Evolutionary conservation across 768 basidiomycete genomes (phyloP).

Genomic region (Cystobasidium tubakii): DNA sequence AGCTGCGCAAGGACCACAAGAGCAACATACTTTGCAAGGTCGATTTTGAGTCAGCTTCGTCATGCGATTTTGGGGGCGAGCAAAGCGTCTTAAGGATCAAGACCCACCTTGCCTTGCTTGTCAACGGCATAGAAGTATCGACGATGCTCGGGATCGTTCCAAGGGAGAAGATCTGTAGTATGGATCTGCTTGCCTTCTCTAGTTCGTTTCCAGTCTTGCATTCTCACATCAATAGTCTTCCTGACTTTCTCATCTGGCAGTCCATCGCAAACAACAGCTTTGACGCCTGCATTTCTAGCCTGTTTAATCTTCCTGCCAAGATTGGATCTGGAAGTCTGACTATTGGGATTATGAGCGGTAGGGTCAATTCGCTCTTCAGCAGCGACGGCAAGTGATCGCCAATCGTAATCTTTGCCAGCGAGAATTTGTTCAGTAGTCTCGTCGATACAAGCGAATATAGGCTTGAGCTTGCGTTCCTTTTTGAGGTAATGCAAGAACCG

Average conservation of each 20-base stretch:
- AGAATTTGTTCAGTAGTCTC: conserved; percentile 56
- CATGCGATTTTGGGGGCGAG: background rate
- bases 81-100: no score
- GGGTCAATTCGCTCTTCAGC: conserved; percentile 59
- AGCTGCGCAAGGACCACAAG: conserved; percentile 53
- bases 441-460: conserved; percentile 62
- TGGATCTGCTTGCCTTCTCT: conserved; percentile 60
- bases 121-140: conserved; percentile 58
- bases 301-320: conserved; percentile 61
- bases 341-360: conserved; percentile 54
- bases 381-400: conserved; percentile 62
- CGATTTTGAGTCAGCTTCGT: no score
- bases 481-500: conserved; percentile 54
- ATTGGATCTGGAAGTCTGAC: conserved; percentile 55
- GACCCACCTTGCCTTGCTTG: conserved; percentile 50
- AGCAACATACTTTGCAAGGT: conserved; percentile 47
- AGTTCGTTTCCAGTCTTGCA: conserved; percentile 56
- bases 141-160: conserved; percentile 56
- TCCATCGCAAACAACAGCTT: conserved; percentile 53
- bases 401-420: conserved; percentile 52
- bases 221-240: conserved; percentile 48
- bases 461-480: conserved; percentile 53
- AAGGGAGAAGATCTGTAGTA: conserved; percentile 18
- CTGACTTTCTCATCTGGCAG: conserved; percentile 55
- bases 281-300: conserved; percentile 58